Conservation (phyloP, 1,139 yeast species). For the Sugiyamaella pinicola region DNA sequence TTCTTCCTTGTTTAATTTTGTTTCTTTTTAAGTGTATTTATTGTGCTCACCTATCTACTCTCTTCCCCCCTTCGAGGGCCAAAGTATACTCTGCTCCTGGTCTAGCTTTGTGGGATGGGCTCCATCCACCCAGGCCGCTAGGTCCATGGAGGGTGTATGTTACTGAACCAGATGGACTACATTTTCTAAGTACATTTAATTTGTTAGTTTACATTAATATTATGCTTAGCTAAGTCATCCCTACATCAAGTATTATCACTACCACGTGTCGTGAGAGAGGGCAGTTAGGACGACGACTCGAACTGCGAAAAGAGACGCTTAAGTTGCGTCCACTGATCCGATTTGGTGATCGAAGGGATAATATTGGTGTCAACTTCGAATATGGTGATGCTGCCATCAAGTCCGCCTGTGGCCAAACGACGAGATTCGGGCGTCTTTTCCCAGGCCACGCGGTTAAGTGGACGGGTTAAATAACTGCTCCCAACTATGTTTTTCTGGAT, state of each 20-base stretch:
- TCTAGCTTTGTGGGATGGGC: neutral
- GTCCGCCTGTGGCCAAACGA: slow-evolving; percentile 43
- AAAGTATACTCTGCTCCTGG: neutral
- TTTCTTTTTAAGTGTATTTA: neutral
- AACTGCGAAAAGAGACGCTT: slow-evolving; percentile 23
- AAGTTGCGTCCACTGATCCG: slow-evolving; percentile 32
- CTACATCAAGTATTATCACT: no score
- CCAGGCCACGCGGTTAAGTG: slow-evolving; percentile 41
- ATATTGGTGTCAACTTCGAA: slow-evolving; percentile 36
- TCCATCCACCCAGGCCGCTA: neutral
- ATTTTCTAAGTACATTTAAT: no score
- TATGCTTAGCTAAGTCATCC: no score
- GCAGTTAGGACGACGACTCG: no score
- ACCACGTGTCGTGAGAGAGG: no score
- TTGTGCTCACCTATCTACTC: slow-evolving; percentile 3
- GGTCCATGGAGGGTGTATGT: no score
- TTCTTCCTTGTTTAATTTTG: neutral
- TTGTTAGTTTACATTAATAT: no score
- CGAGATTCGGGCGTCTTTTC: slow-evolving; percentile 29
- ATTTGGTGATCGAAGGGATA: slow-evolving; percentile 25
- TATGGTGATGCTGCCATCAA: slow-evolving; percentile 42
- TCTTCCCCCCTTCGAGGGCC: neutral
- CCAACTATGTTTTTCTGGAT: slow-evolving; percentile 7
- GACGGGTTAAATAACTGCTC: slow-evolving; percentile 24
- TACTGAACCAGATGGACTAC: no score